Base-by-base conservation (phyloP, 108 stramenopile genomes). In the Nitzschia sp. region DNA sequence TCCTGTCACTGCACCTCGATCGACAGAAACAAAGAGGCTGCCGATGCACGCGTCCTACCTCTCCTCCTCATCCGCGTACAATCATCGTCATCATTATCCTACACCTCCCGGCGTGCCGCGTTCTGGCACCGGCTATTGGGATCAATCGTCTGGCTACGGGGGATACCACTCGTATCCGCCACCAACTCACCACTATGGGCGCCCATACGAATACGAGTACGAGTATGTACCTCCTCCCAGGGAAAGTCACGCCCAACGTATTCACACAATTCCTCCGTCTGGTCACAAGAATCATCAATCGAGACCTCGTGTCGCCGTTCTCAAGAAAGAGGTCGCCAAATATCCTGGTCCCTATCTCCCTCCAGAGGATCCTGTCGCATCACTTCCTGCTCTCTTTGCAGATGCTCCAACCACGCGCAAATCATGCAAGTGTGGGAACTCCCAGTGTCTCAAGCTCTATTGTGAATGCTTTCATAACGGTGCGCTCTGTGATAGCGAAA, bases 391-490 rank as follows among this genome's bases (percentile, higher is more conserved):
- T 4, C 59, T 75, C 1, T 75, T 75, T 55, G 33, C 35, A 15
- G 6, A 60, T 28, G 75, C 68, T 3, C 36, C 31, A 23, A 55
- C n/a, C 1, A 69, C 68, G 4, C 22, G n/a, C 2, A 61, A 55
- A 26, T 54, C 80, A n/a, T 81, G 80, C 57, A 63, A 58, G 16
- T 81, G 80, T 47, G 48, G 19, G 23, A 69, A 58, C 11, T 68
- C 67, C 5, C 63, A 58, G 2, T 82, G 81, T 58, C 63, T 75
- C 35, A 68, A 84, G 75, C 63, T 90, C 15, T 90, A 90, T 57
- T 90, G 89, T 44, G 86, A 84, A 55, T 90, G 89, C 45, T 90
- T 90, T 60, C 73, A 80, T 45, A 71, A 61, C 26, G 76, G 71
- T 21, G 48, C 45, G 25, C 56, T 82, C n/a, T 85, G 89, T 44